Evolutionary conservation across 169 alveolate genomes (phyloP).

Genomic region (Plasmodium gallinaceum): DNA sequence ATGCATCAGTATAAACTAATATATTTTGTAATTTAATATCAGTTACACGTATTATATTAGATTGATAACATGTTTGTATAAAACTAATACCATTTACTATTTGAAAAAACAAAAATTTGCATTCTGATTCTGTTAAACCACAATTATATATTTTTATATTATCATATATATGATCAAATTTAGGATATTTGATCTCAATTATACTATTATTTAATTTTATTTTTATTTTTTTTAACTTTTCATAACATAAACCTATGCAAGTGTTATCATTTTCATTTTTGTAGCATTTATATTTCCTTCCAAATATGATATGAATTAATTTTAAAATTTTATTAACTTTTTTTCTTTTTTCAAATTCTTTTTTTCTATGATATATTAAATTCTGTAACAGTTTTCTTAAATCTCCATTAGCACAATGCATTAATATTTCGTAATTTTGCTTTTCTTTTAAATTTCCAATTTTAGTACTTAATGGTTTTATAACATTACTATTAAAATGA

Average conservation of each 20-base stretch:
- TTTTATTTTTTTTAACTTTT: conserved; percentile 64
- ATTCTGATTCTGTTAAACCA: conserved; percentile 84
- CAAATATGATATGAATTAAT: conserved; percentile 55
- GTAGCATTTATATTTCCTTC: conserved; percentile 57
- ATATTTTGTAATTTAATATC: conserved; percentile 84
- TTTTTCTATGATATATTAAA: conserved; percentile 66
- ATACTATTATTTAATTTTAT: conserved; percentile 46
- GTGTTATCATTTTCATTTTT: conserved; percentile 21
- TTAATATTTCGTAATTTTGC: conserved; percentile 80
- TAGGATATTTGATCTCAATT: conserved; percentile 42
- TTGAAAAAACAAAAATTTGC: conserved; percentile 83
- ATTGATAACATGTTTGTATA: conserved; percentile 85
- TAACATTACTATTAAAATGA: conserved; percentile 83
- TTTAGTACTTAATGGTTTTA: conserved; percentile 83
- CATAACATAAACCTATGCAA: conserved; percentile 66
- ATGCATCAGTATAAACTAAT: conserved; percentile 80
- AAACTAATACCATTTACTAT: conserved; percentile 82
- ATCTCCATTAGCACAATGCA: conserved; percentile 88
- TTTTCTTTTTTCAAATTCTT: conserved; percentile 75
- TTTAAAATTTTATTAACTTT: conserved; percentile 59
- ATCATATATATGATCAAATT: conserved; percentile 46
- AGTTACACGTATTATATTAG: conserved; percentile 83
- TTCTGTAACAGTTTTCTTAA: conserved; percentile 72
- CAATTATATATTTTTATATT: conserved; percentile 65
- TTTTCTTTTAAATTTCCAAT: conserved; percentile 57